Percentiles rank a stretch among this genome's conserved stretches.
phyloP scores from a whole-genome alignment of 306 rosid genomes.

The Trifolium subterraneum region DNA sequence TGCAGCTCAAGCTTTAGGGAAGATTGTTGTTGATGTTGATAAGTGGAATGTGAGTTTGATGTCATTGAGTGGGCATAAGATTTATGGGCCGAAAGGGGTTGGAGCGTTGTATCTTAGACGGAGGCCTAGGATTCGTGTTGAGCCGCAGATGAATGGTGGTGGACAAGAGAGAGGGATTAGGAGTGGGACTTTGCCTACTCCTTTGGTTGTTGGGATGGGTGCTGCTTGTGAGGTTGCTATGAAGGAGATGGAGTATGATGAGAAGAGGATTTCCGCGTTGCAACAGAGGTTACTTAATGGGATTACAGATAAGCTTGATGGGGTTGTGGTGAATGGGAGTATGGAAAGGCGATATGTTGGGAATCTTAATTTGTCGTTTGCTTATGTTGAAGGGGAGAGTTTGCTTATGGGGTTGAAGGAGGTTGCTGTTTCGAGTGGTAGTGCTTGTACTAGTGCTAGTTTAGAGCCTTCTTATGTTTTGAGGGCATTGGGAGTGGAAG shows the following conservation, averaged over 20 bases:
- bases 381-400: conserved; percentile 79
- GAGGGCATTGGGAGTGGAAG: conserved; percentile 98
- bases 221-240: conserved; percentile 82
- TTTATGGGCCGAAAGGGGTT: conserved; percentile 85
- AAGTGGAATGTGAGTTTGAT: conserved; percentile 96
- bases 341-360: conserved; percentile 77
- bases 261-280: conserved; percentile 59
- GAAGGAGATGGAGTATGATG: conserved; percentile 89
- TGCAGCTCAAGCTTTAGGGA: conserved; percentile 97
- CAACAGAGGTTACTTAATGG: conserved; percentile 73
- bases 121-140: conserved; percentile 92
- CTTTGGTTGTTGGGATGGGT: conserved; percentile 88
- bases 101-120: conserved; percentile 87
- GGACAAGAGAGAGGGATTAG: conserved; percentile 95
- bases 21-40: conserved; percentile 80
- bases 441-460: conserved; percentile 97
- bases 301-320: conserved; percentile 66
- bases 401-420: conserved; percentile 97
- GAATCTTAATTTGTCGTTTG: conserved; percentile 76
- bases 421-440: conserved; percentile 98
- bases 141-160: conserved; percentile 98
- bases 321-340: conserved; percentile 94
- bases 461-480: conserved; percentile 95
- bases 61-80: conserved; percentile 90
- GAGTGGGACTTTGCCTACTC: conserved; percentile 92